Evolutionary conservation across 768 basidiomycete species (phyloP), one percentile per base, ranked within the genome.

Genomic region (Podaxis sp.): DNA sequence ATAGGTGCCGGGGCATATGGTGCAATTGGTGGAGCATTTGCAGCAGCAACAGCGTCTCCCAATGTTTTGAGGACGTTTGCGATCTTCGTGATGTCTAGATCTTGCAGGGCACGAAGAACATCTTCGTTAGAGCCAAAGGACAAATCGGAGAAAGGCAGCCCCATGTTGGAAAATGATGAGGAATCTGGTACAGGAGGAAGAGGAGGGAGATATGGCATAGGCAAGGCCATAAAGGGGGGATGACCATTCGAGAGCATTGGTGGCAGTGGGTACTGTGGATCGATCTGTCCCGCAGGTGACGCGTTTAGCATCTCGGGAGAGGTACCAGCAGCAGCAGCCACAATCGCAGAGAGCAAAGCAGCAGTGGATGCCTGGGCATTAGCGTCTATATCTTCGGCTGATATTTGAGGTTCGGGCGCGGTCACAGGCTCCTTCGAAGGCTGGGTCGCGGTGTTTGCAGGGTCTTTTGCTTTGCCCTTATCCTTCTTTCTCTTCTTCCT

Each of bases 31-130:
- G 80, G 72, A 3, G 73, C 68, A 62, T 75, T 80, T 17, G 80
- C 76, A 11, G 78, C 76, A 26, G 79, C 76, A 1, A 84, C 79
- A 17, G 83, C 84, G 37, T 88, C 88, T 8, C 84, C 84, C 1
- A 91, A 75, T 7, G 83, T 82, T 71, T 85, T 87, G 62, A 93
- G 78, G 11, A 86, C 87, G 58, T 77, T 81, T 0, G 88, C 84
- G 60, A 93, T 83, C 75, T 87, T 90, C 56, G 87, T 80, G 60
- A 89, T 78, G 66, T 93, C 91, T 64, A 92, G 76, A 53, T 87
- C 85, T 70, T 92, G 90, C 54, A 93, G 73, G 11, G 85, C 86
- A 37, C 87, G 89, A 49, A 92, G 75, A 50, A 93, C 83, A 64
- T 91, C 88, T 53, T 93, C 91, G 67, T 85, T 89, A 26, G 88